Percentiles rank a stretch among this genome's conserved stretches.
phyloP scores from a whole-genome alignment of 2,329 filamentous ascomycete genomes.

The Mycogone perniciosa region DNA sequence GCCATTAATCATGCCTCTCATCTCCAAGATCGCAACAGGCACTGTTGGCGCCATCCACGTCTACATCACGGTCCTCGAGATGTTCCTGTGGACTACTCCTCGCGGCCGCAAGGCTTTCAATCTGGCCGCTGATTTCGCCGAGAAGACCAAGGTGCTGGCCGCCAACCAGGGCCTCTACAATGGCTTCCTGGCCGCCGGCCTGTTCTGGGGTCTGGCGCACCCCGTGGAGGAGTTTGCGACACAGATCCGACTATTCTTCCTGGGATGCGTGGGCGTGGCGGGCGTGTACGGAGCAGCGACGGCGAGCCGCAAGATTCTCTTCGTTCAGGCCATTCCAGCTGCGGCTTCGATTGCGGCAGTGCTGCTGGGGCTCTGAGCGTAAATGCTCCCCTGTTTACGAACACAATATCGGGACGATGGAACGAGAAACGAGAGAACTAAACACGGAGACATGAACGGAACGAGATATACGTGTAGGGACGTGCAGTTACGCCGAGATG shows the following conservation, averaged over 20 bases:
- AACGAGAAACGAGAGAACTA: background rate
- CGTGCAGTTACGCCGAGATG: too few relatives aligned
- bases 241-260: constrained; percentile 44
- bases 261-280: constrained; percentile 38
- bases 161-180: constrained; percentile 50
- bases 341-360: constrained; percentile 2
- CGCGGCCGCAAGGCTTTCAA: constrained; percentile 39
- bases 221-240: constrained; percentile 34
- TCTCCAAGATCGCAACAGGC: constrained; percentile 30
- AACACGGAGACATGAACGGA: background rate
- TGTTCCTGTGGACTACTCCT: constrained; percentile 44
- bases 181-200: constrained; percentile 44
- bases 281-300: constrained; percentile 40
- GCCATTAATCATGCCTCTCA: constrained; percentile 5
- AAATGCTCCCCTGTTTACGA: background rate
- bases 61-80: constrained; percentile 45
- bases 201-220: constrained; percentile 42
- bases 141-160: constrained; percentile 38
- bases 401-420: background rate
- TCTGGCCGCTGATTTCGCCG: constrained; percentile 38
- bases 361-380: constrained; percentile 4
- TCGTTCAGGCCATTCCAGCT: constrained; percentile 33
- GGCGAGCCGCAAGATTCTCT: constrained; percentile 35
- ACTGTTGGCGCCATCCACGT: constrained; percentile 37
- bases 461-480: background rate